Evolutionary conservation across 345 rosid genomes (phyloP), one percentile per base, ranked within the genome.

Genomic region (Stellera chamaejasme): DNA sequence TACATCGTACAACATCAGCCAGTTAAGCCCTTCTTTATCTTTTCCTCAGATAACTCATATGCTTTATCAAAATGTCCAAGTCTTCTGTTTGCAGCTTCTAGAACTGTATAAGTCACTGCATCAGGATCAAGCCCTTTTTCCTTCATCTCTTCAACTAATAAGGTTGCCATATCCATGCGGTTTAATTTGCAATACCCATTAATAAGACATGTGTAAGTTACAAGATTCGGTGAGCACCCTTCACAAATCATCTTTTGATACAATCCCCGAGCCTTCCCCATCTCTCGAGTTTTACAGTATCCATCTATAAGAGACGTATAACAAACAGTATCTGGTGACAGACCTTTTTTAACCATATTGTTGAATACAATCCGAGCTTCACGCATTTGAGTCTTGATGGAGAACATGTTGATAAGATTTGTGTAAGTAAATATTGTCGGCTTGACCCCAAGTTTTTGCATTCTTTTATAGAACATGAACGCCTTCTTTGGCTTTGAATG

Each of bases 151-250:
- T 62, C 65, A 42, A 77, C 15, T 68, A 75, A 56, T 32, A n/a
- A 54, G 51, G 48, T 44, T 8, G 67, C 83, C 72, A 60, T 57
- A 72, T 82, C 89, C 77, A 75, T 50, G 50, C 72, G 74, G 10
- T 54, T 42, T 57, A 60, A 27, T 63, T 73, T 74, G 59, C 54
- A 78, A 61, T 65, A 75, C 16, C 83, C 85, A 67, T 69, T 70
- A 54, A 79, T 72, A 52, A 82, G 60, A 59, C 79, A 69, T 41
- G 81, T 79, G 57, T 73, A 82, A 49, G 83, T 77, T 41, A 62
- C 66, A 54, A 75, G 72, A 54, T 66, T 80, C 43, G 82, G 78
- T 41, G 42, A 15, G 46, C 57, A 64, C 25, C 72, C 77, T 60
- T 26, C 55, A 14, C 5, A 39, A 47, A 23, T 48, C 81, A 77